Percentiles rank a stretch among this genome's conserved stretches.
Evolutionary conservation across 345 rosid genomes (phyloP).

Genomic region (Arabidopsis suecica): DNA sequence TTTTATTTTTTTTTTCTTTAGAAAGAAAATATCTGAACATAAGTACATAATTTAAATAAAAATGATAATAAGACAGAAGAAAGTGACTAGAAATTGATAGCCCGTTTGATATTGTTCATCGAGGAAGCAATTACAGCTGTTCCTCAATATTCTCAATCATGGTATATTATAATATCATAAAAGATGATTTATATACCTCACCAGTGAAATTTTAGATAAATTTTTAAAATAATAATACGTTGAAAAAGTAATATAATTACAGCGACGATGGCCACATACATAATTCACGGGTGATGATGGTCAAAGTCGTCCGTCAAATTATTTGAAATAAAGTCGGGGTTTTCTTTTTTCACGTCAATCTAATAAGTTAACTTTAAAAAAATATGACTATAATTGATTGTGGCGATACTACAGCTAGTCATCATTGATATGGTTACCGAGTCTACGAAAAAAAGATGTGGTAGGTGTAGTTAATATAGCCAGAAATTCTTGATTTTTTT

Average conservation of each 20-base stretch:
- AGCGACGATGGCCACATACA: conserved; percentile 23
- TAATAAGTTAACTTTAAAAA: neutral
- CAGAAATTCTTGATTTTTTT: neutral
- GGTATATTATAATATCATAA: conserved; percentile 28
- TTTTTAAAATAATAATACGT: conserved; percentile 16
- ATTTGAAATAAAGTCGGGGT: neutral
- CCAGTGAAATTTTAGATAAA: conserved; percentile 16
- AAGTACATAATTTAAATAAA: neutral
- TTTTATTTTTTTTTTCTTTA: neutral
- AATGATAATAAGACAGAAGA: conserved; percentile 37
- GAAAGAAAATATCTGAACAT: neutral
- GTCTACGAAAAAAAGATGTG: neutral
- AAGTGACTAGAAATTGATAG: conserved; percentile 28
- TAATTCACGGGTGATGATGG: conserved; percentile 29
- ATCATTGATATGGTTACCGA: conserved; percentile 14
- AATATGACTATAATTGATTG: neutral
- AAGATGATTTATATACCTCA: conserved; percentile 13
- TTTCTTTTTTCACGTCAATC: neutral
- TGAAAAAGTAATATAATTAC: conserved; percentile 22
- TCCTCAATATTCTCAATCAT: conserved; percentile 36
- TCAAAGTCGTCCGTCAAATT: conserved; percentile 34
- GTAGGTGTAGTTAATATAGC: conserved; percentile 12
- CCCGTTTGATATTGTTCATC: conserved; percentile 18
- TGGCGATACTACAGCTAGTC: conserved; percentile 4
- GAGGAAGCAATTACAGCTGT: conserved; percentile 38